Percentiles rank a stretch among this genome's conserved stretches.
Evolutionary conservation across 495 filamentous ascomycete species (phyloP).

Genomic region (Pyrenula massariospora): DNA sequence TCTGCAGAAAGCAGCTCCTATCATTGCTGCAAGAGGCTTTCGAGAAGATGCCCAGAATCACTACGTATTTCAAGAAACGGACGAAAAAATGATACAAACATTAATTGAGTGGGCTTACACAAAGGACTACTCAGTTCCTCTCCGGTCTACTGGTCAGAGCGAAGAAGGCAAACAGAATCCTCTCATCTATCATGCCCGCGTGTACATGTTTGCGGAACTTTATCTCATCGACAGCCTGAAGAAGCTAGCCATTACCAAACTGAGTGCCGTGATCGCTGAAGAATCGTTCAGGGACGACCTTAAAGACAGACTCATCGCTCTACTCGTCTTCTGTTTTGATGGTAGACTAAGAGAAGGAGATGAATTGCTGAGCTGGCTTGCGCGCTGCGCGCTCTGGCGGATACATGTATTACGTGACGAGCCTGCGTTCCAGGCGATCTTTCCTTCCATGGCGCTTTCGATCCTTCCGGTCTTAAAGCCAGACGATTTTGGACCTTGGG

Average conservation of each 20-base stretch:
- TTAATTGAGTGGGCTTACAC: background rate
- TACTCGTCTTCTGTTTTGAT: background rate
- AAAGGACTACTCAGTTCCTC: background rate
- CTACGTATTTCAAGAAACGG: background rate
- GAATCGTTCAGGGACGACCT: background rate
- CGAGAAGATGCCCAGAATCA: background rate
- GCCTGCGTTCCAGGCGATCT: background rate
- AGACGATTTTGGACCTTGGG: background rate
- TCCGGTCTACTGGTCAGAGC: background rate
- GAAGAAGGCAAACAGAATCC: background rate
- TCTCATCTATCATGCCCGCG: background rate
- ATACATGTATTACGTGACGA: background rate
- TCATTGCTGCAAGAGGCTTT: background rate
- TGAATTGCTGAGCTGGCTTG: background rate
- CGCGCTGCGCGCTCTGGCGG: background rate
- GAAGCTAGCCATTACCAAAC: background rate
- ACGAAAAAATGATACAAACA: background rate
- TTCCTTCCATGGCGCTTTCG: background rate
- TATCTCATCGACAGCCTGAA: background rate
- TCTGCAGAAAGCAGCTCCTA: background rate
- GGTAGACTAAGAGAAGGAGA: background rate
- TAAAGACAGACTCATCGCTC: background rate
- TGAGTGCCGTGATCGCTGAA: background rate
- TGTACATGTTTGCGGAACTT: background rate
- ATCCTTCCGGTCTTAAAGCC: background rate